Percentiles rank a stretch among this genome's conserved stretches.
phyloP scores from a whole-genome alignment of 352 stramenopile species.

The Thraustochytrium sp. region DNA sequence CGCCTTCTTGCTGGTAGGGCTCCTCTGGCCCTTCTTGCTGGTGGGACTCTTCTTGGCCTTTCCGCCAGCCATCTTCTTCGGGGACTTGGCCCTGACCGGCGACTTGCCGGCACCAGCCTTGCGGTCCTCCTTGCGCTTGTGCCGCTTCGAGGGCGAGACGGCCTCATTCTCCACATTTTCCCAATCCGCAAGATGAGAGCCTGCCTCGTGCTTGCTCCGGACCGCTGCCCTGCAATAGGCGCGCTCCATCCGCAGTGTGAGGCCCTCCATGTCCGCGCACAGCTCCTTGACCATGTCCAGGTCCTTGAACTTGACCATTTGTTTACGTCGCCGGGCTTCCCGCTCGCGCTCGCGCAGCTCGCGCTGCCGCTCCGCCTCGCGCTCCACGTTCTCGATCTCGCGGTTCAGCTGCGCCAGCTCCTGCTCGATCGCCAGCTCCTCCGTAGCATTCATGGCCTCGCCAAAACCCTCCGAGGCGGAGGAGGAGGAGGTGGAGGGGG shows the following conservation, averaged over 20 bases:
- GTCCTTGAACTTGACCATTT: conserved; percentile 20
- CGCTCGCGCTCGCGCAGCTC: not conserved
- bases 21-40: too few species aligned
- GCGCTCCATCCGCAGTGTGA: conserved; percentile 5
- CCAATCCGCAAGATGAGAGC: not conserved
- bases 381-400: conserved; percentile 28
- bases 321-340: not conserved
- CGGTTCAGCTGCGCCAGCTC: conserved; percentile 7
- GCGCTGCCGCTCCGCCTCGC: not conserved
- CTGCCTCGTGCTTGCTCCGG: not conserved
- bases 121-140: not conserved
- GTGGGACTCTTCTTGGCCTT: too few species aligned
- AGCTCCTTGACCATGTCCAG: not conserved
- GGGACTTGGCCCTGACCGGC: too few species aligned
- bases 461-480: not conserved
- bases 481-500: not conserved
- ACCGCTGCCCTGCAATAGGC: not conserved
- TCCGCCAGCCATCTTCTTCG: too few species aligned
- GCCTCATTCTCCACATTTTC: not conserved
- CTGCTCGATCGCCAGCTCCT: not conserved
- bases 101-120: too few species aligned
- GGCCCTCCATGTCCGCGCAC: not conserved
- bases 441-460: not conserved
- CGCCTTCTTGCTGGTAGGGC: too few species aligned
- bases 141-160: not conserved